Conservation (phyloP, 192 early-diverging fungal genomes). For the Backusella mclennaniae region DNA sequence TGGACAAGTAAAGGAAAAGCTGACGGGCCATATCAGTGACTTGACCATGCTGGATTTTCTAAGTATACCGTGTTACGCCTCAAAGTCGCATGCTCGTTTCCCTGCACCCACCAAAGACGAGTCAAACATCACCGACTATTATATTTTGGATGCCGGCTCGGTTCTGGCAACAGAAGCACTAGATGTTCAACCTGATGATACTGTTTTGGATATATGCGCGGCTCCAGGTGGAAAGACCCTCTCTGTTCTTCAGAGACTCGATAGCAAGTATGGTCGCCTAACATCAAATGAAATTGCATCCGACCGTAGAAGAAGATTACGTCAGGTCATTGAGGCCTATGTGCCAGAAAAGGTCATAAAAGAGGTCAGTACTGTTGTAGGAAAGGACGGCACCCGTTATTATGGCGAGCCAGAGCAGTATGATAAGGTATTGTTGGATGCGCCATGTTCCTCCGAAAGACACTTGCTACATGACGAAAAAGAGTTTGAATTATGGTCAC, state of each 20-base stretch:
- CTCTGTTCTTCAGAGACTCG: slow-evolving; percentile 44
- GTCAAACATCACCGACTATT: slow-evolving; percentile 35
- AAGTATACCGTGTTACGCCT: slow-evolving; percentile 25
- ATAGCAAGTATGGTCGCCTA: slow-evolving; percentile 27
- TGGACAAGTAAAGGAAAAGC: background rate
- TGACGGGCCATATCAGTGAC: background rate
- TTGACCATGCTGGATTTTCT: slow-evolving; percentile 18
- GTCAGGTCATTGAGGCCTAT: slow-evolving; percentile 45
- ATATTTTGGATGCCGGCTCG: slow-evolving; percentile 74
- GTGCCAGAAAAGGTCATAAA: slow-evolving; percentile 32
- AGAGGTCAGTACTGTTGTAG: slow-evolving; percentile 9
- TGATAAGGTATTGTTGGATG: slow-evolving; percentile 52
- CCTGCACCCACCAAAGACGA: slow-evolving; percentile 27
- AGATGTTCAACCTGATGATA: slow-evolving; percentile 69
- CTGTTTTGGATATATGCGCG: slow-evolving; percentile 73
- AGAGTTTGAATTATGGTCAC: slow-evolving; percentile 46
- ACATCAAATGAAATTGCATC: slow-evolving; percentile 41
- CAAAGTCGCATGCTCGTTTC: slow-evolving; percentile 16
- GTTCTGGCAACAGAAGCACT: slow-evolving; percentile 79
- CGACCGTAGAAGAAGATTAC: slow-evolving; percentile 43
- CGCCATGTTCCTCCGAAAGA: slow-evolving; percentile 54
- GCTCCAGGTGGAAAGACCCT: slow-evolving; percentile 56
- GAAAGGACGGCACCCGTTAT: slow-evolving; percentile 20
- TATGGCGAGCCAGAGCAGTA: slow-evolving; percentile 22
- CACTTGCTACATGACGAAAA: slow-evolving; percentile 44